Evolutionary conservation across 169 alveolate species (phyloP), one percentile per base, ranked within the genome.

Genomic region (Babesia bigemina): DNA sequence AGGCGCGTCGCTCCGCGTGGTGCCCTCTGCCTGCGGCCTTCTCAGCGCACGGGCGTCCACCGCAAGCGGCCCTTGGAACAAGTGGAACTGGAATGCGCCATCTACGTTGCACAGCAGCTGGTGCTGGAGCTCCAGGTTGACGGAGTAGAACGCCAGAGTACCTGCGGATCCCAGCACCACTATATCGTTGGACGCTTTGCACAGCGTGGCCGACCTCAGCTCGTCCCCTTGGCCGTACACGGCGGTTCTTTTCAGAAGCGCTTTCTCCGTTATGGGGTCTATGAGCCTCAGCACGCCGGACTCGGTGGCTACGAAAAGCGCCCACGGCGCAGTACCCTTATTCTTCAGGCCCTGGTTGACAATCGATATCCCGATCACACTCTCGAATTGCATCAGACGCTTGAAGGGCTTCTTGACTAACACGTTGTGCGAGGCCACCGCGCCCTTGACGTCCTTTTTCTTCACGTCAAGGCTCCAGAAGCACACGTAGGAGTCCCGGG

Each of bases 181-280:
- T 17, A 75, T 50, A 2, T 65, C 70, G 39, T 75, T 65, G 16
- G 67, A 0, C 10, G 21, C 26, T 26, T 75, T 65, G 48, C 52
- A 63, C 29, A 57, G 17, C 2, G 58, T 28, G 14, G 48, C 60
- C 22, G 26, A 48, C 24, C 29, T 57, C 36, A 75, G 11, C 17
- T 67, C 76, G 42, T 60, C 84, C 0, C 84, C 84, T 29, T 75
- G 84, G n/a, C 84, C 84, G 47, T 75, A 75, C 13, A 24, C 69
- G 0, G 22, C 26, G 13, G n/a, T n/a, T n/a, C 84, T 45, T 55
- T 33, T 62, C 24, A 39, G 21, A 13, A 75, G 12, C 14, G 17
- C 42, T 29, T 73, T 69, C 47, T 81, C 84, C n/a, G 69, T 33
- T 14, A 55, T 42, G 9, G 88, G 88, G 73, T 81, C 85, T 26